Percentiles rank a stretch among this genome's conserved stretches.
phyloP scores from a whole-genome alignment of 768 basidiomycete genomes.

The Leucocoprinus leucothites region DNA sequence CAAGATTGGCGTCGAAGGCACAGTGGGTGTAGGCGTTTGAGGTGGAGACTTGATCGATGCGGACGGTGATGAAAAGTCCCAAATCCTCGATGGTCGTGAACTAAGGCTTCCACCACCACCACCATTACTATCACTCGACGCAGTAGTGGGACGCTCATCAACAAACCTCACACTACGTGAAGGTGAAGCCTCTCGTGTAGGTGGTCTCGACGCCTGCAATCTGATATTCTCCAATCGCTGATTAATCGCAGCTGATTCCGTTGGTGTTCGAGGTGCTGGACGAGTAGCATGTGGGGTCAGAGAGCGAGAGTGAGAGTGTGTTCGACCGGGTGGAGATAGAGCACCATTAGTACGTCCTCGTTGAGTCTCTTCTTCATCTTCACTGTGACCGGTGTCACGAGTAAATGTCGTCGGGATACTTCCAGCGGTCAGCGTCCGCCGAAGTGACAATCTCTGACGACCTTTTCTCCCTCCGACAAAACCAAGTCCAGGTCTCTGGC shows the following conservation, averaged over 20 bases:
- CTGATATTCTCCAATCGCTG: conserved; percentile 31
- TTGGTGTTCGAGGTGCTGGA: conserved; percentile 1
- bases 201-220: conserved; percentile 23
- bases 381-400: not conserved
- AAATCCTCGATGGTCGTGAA: not conserved
- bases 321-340: not conserved
- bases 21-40: not conserved
- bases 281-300: not conserved
- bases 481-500: not conserved
- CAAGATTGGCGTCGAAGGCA: not conserved
- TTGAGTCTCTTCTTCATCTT: conserved; percentile 1
- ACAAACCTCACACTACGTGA: conserved; percentile 41
- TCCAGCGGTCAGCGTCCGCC: not conserved
- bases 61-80: not conserved
- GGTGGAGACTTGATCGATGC: not conserved
- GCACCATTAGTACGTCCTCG: conserved; percentile 8
- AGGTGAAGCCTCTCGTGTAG: conserved; percentile 41
- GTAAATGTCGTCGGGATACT: not conserved
- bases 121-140: no score
- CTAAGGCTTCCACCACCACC: conserved; percentile 1
- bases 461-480: conserved; percentile 7
- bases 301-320: not conserved
- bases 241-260: conserved; percentile 23
- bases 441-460: not conserved
- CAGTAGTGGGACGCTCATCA: not conserved